phyloP scores from a whole-genome alignment of 2,329 filamentous ascomycete genomes.

The Hymenoscyphus albidus region DNA sequence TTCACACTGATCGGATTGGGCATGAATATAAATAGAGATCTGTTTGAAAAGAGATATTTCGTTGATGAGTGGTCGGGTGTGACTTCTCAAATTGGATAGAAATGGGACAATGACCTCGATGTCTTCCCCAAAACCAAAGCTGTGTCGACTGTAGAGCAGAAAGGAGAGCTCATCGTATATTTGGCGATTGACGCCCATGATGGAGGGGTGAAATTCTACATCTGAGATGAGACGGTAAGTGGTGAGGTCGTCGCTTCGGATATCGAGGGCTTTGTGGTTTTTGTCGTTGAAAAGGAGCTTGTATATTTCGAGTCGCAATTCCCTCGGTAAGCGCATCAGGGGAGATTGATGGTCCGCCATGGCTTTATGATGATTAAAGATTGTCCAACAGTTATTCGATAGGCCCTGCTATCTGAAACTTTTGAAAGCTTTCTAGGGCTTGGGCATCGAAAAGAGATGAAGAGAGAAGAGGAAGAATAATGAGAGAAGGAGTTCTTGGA shows the following conservation, averaged over 20 bases:
- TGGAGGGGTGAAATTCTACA: slow-evolving; percentile 40
- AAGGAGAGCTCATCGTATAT: slow-evolving; percentile 54
- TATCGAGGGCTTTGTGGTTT: slow-evolving; percentile 36
- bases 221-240: slow-evolving; percentile 51
- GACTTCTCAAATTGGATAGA: slow-evolving; percentile 51
- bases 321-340: slow-evolving; percentile 27
- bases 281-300: slow-evolving; percentile 42
- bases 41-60: slow-evolving; percentile 53
- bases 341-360: slow-evolving; percentile 18
- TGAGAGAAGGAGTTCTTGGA: background rate
- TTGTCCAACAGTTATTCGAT: background rate
- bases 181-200: slow-evolving; percentile 45
- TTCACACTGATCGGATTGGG: slow-evolving; percentile 51
- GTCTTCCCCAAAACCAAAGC: slow-evolving; percentile 56
- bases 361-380: background rate
- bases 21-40: slow-evolving; percentile 47
- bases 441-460: background rate
- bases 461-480: background rate
- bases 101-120: slow-evolving; percentile 60
- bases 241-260: slow-evolving; percentile 42
- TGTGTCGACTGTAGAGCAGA: slow-evolving; percentile 52
- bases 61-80: slow-evolving; percentile 45
- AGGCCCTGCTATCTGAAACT: background rate
- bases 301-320: slow-evolving; percentile 32
- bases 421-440: background rate